Evolutionary conservation across 768 basidiomycete species (phyloP).

Genomic region (Tricholoma furcatifolium): DNA sequence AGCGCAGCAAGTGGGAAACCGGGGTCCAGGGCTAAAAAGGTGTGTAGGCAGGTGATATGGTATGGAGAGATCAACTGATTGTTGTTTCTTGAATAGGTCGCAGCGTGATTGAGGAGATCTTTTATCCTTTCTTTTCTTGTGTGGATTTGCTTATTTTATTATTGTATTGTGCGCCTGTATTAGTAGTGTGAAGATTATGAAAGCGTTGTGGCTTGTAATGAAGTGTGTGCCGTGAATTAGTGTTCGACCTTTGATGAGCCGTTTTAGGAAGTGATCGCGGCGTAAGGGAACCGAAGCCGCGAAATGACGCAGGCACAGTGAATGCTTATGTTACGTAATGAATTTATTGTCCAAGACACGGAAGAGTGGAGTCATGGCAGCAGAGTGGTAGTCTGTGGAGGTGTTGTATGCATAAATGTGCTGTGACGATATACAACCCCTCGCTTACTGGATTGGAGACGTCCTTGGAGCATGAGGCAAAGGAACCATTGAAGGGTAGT

Average conservation of each 20-base stretch:
- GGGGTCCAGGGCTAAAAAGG: conserved; percentile 30
- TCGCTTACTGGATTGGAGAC: not conserved
- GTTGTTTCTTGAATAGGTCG: conserved; percentile 11
- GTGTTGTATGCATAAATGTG: too few relatives aligned
- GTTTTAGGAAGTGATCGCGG: not conserved
- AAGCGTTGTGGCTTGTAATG: conserved; percentile 4
- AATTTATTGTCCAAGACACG: not conserved
- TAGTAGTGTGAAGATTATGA: conserved; percentile 19
- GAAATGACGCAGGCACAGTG: not conserved
- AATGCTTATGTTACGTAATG: conserved; percentile 5
- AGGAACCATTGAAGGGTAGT: not conserved
- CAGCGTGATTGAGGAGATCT: conserved; percentile 17
- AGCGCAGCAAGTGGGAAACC: conserved; percentile 21
- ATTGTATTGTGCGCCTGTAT: conserved; percentile 21
- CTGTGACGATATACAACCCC: too few relatives aligned
- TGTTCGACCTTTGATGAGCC: not conserved
- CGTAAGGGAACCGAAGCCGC: conserved; percentile 1
- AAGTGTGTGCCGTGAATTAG: not conserved
- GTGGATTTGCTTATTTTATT: conserved; percentile 19
- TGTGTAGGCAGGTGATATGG: conserved; percentile 10
- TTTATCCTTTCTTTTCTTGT: conserved; percentile 7
- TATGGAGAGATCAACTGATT: conserved; percentile 1
- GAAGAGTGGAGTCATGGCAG: not conserved
- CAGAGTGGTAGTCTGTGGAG: not conserved
- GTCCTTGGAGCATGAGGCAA: not conserved